Evolutionary conservation across 1,284 basidiomycete genomes (phyloP), one percentile per base, ranked within the genome.

Genomic region (Cutaneotrichosporon sp.): DNA sequence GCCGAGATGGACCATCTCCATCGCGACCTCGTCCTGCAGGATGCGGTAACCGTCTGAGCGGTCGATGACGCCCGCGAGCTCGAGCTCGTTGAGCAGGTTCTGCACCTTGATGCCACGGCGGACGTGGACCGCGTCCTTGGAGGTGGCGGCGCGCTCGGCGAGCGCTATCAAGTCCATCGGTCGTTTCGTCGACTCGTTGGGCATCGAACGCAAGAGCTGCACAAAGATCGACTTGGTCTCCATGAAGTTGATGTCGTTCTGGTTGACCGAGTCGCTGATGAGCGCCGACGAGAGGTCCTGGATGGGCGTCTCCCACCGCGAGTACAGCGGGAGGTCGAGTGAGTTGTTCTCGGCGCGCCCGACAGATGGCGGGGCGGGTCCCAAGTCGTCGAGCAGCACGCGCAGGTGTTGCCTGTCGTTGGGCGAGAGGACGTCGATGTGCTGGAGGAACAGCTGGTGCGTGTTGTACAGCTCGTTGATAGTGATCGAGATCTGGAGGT

Each of bases 141-240:
- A 94, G 27, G 95, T 97, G 22, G 95, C 95, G 1, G 97, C 95
- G 16, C 89, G 84, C 80, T 98, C 97, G 2, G 95, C 94, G 64
- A 99, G 89, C 16, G 84, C 86, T n/a, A 88, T 83, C 24, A 99
- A 85, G 74, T 95, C 89, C 74, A 97, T 90, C 0, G 95, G 95
- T 43, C 88, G 86, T 76, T 22, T 34, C 22, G 34, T 90, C 89
- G 58, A 94, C 7, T 87, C 85, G 2, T 88, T 83, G 0, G 95
- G 95, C 65, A 99, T 87, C 27, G 95, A 97, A 68, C 97, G 93
- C 58, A 99, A 87, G 51, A 99, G 87, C 77, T 97, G 93, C 42
- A 99, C 97, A 75, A 99, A 95, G 75, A 98, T 97, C 22, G 95
- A 97, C 83, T 99, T 99, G 66, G 97, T 91, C 79, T 99, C 97